Evolutionary conservation across 148 eudicot species (phyloP).

Genomic region (Gaultheria prostrata): DNA sequence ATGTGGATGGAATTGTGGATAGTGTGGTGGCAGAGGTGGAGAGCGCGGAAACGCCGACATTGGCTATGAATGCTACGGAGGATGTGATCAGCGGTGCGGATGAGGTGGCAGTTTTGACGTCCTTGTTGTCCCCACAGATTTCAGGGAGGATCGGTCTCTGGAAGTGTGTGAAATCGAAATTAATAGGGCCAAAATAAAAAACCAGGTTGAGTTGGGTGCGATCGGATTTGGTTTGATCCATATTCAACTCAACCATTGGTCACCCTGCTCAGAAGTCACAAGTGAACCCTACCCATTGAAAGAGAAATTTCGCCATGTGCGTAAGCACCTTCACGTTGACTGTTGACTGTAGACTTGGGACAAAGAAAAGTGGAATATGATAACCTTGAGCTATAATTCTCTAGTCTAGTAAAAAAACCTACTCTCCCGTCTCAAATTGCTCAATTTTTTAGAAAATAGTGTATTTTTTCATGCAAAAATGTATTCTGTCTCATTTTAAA

Average conservation of each 20-base stretch:
- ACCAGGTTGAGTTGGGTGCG: no score
- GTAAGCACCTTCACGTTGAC: not conserved
- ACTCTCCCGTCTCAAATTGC: not conserved
- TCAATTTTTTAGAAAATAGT: no score
- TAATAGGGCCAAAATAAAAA: no score
- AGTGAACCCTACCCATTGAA: no score
- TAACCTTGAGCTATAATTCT: not conserved
- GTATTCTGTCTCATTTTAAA: no score
- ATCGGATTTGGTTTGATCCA: not conserved
- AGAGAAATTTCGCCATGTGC: not conserved
- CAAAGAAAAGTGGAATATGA: not conserved
- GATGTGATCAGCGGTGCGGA: constrained; percentile 22
- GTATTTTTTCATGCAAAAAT: no score
- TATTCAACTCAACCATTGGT: no score
- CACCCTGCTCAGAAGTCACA: not conserved
- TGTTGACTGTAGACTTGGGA: not conserved
- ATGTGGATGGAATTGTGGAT: not conserved
- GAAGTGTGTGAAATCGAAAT: no score
- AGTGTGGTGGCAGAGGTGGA: constrained; percentile 15
- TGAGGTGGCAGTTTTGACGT: constrained; percentile 37
- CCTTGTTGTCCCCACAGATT: constrained; percentile 22
- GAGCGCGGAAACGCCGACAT: not conserved
- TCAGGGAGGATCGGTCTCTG: no score
- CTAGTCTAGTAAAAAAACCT: not conserved
- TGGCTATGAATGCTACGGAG: not conserved